Evolutionary conservation across 2,329 filamentous ascomycete species (phyloP).

Genomic region (Endoconidiophora polonica): DNA sequence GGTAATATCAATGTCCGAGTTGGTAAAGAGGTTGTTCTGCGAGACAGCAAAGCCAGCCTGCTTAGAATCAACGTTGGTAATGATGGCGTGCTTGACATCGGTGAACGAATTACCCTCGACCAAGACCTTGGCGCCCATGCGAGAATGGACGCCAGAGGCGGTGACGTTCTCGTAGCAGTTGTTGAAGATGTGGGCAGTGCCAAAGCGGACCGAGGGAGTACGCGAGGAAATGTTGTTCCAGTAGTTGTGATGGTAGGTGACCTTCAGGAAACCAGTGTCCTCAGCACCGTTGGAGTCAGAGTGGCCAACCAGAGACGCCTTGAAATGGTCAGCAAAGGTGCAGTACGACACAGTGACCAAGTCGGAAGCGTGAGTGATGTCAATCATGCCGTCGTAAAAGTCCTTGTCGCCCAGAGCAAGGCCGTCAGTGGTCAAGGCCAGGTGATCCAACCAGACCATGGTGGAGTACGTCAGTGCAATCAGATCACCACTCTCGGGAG

Average conservation of each 20-base stretch:
- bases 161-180: slow-evolving; percentile 28
- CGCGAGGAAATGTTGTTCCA: slow-evolving; percentile 44
- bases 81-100: slow-evolving; percentile 25
- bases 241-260: slow-evolving; percentile 47
- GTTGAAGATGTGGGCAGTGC: slow-evolving; percentile 35
- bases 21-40: slow-evolving; percentile 28
- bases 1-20: slow-evolving; percentile 21
- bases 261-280: slow-evolving; percentile 38
- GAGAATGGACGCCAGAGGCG: slow-evolving; percentile 35
- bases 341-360: slow-evolving; percentile 27
- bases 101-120: slow-evolving; percentile 35
- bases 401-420: slow-evolving; percentile 23
- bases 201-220: slow-evolving; percentile 42
- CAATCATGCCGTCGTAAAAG: slow-evolving; percentile 27
- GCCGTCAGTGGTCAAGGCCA: slow-evolving; percentile 24
- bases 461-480: slow-evolving; percentile 30
- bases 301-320: slow-evolving; percentile 44
- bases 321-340: slow-evolving; percentile 30
- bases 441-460: slow-evolving; percentile 33
- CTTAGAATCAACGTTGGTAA: slow-evolving; percentile 27
- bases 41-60: slow-evolving; percentile 27
- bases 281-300: slow-evolving; percentile 39
- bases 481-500: slow-evolving; percentile 32
- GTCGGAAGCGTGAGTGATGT: slow-evolving; percentile 28
- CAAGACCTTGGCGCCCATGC: slow-evolving; percentile 34